Base-by-base conservation (phyloP, 345 rosid species). In the Alliaria petiolata region DNA sequence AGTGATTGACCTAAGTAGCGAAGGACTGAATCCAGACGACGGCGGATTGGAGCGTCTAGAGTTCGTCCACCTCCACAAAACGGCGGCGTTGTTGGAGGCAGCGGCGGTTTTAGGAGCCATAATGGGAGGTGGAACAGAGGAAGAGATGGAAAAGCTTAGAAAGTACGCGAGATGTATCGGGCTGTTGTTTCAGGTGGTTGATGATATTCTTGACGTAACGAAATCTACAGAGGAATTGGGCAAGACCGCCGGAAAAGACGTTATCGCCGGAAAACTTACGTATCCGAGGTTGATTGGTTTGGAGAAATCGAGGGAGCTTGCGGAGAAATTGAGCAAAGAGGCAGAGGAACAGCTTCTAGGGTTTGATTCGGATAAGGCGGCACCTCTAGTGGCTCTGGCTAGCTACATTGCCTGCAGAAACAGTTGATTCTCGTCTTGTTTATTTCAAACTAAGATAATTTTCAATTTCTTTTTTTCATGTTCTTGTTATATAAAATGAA, bases 181-280 rank as follows among this genome's bases (percentile, higher is more conserved):
- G 13, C 45, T 91, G 22, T 25, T 93, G 88, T 91, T 93, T 61
- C 98, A 93, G 61, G 95, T 93, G 13, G 96, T 93, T 71, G 97
- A 93, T 77, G 96, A 91, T 65, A 91, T 93, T 13, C 90, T 93
- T 34, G 98, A 93, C 63, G 83, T 91, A 25, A 91, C 96, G 0
- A 84, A 79, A 73, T 85, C 98, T 4, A 87, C 92, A 0, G 62
- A 85, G 50, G 91, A 93, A 61, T 58, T 89, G 80, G 97, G 98
- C 44, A 93, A 93, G 78, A 93, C 87, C 0, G 98, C 96, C 0
- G 97, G 97, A 30, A 91, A 86, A 69, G 97, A 93, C 50, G 57
- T 91, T 67, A 81, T 86, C 55, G 86, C 96, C 0, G 95, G 88
- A 56, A 90, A 89, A 36, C 81, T 69, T 2, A 93, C 96, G 0